Conservation (phyloP, 2,329 filamentous ascomycete genomes). For the Aspergillus puulaauensis region DNA sequence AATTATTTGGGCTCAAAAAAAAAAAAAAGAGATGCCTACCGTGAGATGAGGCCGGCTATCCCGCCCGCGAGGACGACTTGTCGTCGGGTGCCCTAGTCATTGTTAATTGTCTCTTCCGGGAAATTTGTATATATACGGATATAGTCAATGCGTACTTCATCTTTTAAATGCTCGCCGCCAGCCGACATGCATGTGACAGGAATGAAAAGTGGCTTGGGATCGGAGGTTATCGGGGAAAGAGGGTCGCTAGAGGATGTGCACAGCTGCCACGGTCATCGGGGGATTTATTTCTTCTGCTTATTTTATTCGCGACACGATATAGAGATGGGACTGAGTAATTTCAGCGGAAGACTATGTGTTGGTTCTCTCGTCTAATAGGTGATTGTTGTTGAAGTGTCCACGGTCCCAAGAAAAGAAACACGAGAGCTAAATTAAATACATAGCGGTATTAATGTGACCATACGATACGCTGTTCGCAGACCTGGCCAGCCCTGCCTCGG, state of each 20-base stretch:
- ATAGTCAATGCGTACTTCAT: slow-evolving; percentile 55
- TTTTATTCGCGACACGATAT: background rate
- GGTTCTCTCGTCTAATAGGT: background rate
- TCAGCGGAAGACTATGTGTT: background rate
- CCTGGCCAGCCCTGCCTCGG: background rate
- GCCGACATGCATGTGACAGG: slow-evolving; percentile 61
- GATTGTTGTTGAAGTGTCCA: background rate
- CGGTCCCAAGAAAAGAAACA: background rate
- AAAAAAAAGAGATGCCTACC: slow-evolving; percentile 50
- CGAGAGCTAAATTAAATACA: background rate
- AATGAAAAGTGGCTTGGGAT: background rate
- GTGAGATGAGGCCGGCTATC: slow-evolving; percentile 80
- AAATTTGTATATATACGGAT: background rate
- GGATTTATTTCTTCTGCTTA: background rate
- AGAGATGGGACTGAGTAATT: background rate
- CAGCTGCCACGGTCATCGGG: slow-evolving; percentile 1
- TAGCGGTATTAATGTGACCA: background rate
- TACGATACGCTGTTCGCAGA: background rate
- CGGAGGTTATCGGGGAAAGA: background rate
- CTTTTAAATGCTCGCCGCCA: slow-evolving; percentile 63
- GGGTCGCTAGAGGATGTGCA: background rate
- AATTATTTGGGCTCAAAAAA: background rate
- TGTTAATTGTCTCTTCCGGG: background rate
- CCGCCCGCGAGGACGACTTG: slow-evolving; percentile 68
- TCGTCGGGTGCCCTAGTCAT: slow-evolving; percentile 59